phyloP scores from a whole-genome alignment of 1,284 basidiomycete genomes.

The Volvariella surrecta region DNA sequence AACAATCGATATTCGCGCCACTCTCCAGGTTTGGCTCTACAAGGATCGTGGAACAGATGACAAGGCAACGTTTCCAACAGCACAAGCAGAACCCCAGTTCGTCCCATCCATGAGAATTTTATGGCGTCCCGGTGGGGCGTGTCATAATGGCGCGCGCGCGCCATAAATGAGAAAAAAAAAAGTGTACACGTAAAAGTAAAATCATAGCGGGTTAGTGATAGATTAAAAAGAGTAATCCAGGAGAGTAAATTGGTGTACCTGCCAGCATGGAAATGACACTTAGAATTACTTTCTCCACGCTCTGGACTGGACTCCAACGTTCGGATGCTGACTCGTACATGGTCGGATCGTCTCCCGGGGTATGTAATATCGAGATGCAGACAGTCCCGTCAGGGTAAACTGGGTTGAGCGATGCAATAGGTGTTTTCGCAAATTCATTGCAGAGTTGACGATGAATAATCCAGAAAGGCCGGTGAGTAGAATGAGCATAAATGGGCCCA shows the following conservation, averaged over 20 bases:
- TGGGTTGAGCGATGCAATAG: no score
- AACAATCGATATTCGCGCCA: slow-evolving; percentile 96
- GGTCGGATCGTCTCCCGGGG: slow-evolving; percentile 90
- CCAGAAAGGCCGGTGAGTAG: no score
- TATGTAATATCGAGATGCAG: slow-evolving; percentile 98
- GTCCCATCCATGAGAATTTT: no score
- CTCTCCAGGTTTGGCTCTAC: slow-evolving; percentile 97
- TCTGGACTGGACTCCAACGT: slow-evolving; percentile 97
- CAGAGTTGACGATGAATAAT: no score
- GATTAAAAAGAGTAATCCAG: neutral
- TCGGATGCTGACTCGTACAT: slow-evolving; percentile 94
- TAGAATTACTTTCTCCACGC: slow-evolving; percentile 92
- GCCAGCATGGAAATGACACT: slow-evolving; percentile 99
- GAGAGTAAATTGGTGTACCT: slow-evolving; percentile 34
- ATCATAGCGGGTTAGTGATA: neutral
- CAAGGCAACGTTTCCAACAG: no score
- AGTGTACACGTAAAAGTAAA: neutral
- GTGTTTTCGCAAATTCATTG: no score
- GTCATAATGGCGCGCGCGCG: neutral
- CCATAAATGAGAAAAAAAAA: neutral
- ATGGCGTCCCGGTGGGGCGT: no score
- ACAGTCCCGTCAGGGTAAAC: slow-evolving; percentile 94
- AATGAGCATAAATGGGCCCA: no score
- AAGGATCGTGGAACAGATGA: slow-evolving; percentile 5
- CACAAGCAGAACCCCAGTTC: no score